Evolutionary conservation across 495 filamentous ascomycete species (phyloP), one percentile per base, ranked within the genome.

Genomic region (Clavariopsis aquatica): DNA sequence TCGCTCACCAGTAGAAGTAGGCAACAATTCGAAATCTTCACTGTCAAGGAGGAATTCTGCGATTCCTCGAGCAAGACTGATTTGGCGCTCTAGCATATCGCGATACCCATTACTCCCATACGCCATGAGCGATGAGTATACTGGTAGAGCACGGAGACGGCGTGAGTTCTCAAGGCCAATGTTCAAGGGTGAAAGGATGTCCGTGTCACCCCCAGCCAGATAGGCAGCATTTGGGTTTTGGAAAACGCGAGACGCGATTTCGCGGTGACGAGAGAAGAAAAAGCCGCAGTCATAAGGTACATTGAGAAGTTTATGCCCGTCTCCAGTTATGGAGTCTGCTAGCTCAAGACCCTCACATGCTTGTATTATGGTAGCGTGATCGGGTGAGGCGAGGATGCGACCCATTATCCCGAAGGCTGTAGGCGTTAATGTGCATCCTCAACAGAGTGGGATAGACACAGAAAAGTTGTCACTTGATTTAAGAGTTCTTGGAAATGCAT

Each of bases 231-330:
- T 92, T 22, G 89, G 81, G 78, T 97, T 97, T 52, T 85, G 79
- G 75, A 94, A 96, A 1, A 91, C 89, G 4, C 83, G 75, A 12
- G 75, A 74, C 0, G 86, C 80, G 28, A 86, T 73, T 3, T 77
- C 68, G 0, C 82, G 76, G 56, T 89, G 79, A 9, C 86, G 85
- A 66, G 84, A 87, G 65, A 96, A 82, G 81, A 95, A 96, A 74
- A 96, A 89, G 15, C 93, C 93, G 66, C 85, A 92, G 74, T 98
- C 93, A 64, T 98, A 98, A 3, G 93, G 93, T 26, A 96, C 92
- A 66, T 97, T 97, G n/a, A 98, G 81, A 6, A 96, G 76, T 71
- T 97, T 96, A 73, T 98, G 93, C 1, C 82, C 90, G 69, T 98
- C 93, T 0, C 88, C 88, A 0, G 89, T 84, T 34, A 98, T 89